Evolutionary conservation across 139 green algal genomes (phyloP).

Genomic region (Dunaliella primolecta): DNA sequence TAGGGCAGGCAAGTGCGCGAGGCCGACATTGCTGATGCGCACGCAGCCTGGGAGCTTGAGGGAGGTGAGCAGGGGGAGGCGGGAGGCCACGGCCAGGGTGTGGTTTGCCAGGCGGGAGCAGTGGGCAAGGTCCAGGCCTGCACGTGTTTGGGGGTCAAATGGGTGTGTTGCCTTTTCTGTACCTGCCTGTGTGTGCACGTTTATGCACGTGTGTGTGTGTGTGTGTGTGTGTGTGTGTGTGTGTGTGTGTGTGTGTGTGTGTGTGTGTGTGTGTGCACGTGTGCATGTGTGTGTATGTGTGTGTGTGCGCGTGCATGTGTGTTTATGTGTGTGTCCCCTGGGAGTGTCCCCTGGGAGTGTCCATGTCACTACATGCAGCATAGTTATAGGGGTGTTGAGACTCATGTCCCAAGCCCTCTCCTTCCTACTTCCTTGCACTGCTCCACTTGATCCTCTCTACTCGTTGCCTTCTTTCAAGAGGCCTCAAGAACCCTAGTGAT

Average conservation of each 20-base stretch:
- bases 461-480: too few relatives aligned
- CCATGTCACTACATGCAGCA: too few relatives aligned
- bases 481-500: too few relatives aligned
- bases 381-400: too few relatives aligned
- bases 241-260: neutral
- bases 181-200: neutral
- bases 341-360: too few relatives aligned
- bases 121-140: conserved; percentile 41
- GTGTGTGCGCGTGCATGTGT: neutral
- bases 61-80: conserved; percentile 27
- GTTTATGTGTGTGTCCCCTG: too few relatives aligned
- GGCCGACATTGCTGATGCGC: conserved; percentile 32
- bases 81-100: conserved; percentile 15
- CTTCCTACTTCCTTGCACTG: too few relatives aligned
- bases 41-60: conserved; percentile 44
- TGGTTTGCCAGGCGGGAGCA: conserved; percentile 33
- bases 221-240: too few relatives aligned
- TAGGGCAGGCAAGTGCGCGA: conserved; percentile 17
- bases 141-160: neutral
- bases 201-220: neutral
- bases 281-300: neutral
- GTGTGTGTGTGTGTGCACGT: neutral
- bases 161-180: too few relatives aligned
- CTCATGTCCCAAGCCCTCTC: too few relatives aligned
- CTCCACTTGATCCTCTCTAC: too few relatives aligned